These are phyloP conservation scores for Salix dunnii DNA, from an alignment of 345 rosid species.

Conservation along the genomic window DNA sequence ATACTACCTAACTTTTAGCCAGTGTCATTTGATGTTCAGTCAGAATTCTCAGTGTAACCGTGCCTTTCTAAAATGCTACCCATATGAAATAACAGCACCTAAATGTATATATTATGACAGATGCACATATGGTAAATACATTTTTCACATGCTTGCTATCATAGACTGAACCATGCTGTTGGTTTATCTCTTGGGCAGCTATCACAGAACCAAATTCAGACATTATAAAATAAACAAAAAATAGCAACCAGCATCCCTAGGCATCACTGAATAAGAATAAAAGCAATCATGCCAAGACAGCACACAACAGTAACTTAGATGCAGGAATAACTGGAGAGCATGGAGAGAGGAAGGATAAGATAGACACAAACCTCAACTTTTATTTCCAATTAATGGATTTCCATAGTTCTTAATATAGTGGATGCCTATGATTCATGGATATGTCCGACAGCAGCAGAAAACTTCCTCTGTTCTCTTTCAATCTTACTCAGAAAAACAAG, in stretches of 20 bases:
- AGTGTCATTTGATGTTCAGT: not conserved
- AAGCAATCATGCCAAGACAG: not conserved
- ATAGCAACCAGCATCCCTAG: not conserved
- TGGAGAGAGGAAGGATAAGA: not conserved
- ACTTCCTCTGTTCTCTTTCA: constrained; percentile 27
- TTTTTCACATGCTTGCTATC: not conserved
- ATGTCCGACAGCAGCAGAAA: constrained; percentile 20
- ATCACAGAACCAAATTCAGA: not conserved
- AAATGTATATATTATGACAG: not conserved
- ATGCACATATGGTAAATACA: not conserved
- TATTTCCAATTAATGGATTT: constrained; percentile 1
- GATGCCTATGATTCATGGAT: constrained; percentile 23
- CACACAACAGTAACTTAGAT: not conserved
- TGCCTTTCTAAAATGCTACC: too few relatives aligned
- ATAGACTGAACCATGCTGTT: not conserved
- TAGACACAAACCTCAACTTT: constrained; percentile 17
- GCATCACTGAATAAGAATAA: not conserved
- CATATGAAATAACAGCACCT: not conserved
- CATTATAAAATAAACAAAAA: not conserved
- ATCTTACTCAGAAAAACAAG: constrained; percentile 31
- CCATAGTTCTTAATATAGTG: constrained; percentile 14
- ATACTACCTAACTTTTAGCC: not conserved
- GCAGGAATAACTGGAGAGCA: not conserved
- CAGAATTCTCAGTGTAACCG: not conserved
- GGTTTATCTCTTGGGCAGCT: not conserved